Percentiles rank a stretch among this genome's conserved stretches.
Evolutionary conservation across 2,329 filamentous ascomycete species (phyloP).

Genomic region (Aspergillus nomiae): DNA sequence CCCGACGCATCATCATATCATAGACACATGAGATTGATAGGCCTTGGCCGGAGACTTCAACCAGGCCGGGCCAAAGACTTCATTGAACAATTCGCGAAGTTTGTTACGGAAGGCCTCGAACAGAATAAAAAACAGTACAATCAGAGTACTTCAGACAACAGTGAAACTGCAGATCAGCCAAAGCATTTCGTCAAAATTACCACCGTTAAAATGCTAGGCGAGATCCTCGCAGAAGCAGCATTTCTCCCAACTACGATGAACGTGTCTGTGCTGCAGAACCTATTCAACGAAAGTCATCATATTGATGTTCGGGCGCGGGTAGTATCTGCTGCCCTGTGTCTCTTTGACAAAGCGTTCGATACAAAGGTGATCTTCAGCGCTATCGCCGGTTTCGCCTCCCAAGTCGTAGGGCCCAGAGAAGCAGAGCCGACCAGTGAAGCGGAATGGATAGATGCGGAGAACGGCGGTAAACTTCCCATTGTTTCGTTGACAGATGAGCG

Average conservation of each 20-base stretch:
- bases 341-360: slow-evolving; percentile 9
- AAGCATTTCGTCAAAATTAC: slow-evolving; percentile 17
- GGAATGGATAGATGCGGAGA: slow-evolving; percentile 17
- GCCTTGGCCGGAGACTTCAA: slow-evolving; percentile 8
- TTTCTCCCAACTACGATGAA: slow-evolving; percentile 10
- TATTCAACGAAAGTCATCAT: slow-evolving; percentile 13
- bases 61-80: slow-evolving; percentile 9
- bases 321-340: slow-evolving; percentile 11
- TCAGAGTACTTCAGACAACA: background rate
- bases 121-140: background rate
- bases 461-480: slow-evolving; percentile 7
- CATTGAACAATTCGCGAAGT: slow-evolving; percentile 7
- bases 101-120: slow-evolving; percentile 7
- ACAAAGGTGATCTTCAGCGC: background rate
- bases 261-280: slow-evolving; percentile 8
- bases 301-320: slow-evolving; percentile 18
- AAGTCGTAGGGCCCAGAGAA: slow-evolving; percentile 17
- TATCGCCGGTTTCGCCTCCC: slow-evolving; percentile 6
- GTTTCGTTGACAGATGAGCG: slow-evolving; percentile 5
- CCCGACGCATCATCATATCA: slow-evolving; percentile 22
- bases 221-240: slow-evolving; percentile 10
- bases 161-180: background rate
- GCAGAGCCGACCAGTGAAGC: slow-evolving; percentile 3
- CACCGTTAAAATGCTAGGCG: slow-evolving; percentile 21
- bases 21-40: slow-evolving; percentile 9